Evolutionary conservation across 2,329 filamentous ascomycete species (phyloP).

Genomic region (Talaromyces sp.): DNA sequence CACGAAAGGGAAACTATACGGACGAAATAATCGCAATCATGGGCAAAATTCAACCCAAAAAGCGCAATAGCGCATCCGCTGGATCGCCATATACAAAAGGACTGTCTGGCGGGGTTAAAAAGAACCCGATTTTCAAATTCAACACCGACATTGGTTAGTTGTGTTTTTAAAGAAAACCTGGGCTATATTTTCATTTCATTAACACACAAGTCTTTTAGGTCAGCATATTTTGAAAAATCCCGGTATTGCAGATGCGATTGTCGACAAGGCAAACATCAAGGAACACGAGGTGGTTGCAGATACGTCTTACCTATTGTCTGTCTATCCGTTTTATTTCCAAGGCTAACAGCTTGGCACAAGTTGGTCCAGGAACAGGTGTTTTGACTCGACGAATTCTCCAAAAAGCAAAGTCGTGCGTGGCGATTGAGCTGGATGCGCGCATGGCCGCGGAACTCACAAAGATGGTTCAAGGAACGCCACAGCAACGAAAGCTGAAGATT

Average conservation of each 20-base stretch:
- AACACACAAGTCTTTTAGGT: conserved; percentile 29
- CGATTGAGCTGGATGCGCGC: conserved; percentile 88
- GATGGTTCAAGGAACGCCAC: conserved; percentile 83
- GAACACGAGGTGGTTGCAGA: conserved; percentile 61
- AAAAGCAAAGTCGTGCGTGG: conserved; percentile 76
- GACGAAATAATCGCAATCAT: conserved; percentile 28
- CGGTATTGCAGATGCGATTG: conserved; percentile 75
- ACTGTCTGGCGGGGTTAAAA: conserved; percentile 35
- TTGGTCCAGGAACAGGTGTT: conserved; percentile 86
- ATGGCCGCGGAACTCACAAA: conserved; percentile 96
- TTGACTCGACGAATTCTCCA: conserved; percentile 85
- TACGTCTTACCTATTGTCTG: background rate
- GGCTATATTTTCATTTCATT: background rate
- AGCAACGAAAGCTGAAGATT: conserved; percentile 79
- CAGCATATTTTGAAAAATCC: conserved; percentile 92
- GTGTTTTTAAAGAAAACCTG: background rate
- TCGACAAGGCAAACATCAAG: conserved; percentile 83
- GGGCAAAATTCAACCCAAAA: conserved; percentile 52
- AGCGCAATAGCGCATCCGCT: conserved; percentile 47
- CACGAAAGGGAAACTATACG: background rate
- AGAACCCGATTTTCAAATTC: conserved; percentile 94
- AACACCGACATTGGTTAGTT: conserved; percentile 68
- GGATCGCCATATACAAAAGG: conserved; percentile 37
- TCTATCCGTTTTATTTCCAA: conserved; percentile 26
- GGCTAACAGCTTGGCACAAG: conserved; percentile 69